Evolutionary conservation across 139 green algal species (phyloP), one percentile per base, ranked within the genome.

Genomic region (Chlorella sp.): DNA sequence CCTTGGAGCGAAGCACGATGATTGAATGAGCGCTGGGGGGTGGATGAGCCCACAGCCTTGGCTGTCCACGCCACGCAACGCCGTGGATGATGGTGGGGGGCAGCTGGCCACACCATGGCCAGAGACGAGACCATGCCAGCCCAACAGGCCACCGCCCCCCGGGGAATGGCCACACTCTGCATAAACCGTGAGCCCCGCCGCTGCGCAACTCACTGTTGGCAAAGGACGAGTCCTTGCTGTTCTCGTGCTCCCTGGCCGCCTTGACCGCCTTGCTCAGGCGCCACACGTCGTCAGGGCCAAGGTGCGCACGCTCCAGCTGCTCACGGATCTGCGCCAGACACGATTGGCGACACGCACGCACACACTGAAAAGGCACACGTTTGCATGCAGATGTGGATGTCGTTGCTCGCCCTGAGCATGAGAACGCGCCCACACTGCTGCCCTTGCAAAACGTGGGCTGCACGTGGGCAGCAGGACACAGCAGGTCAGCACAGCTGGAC

Each of bases 271-370:
- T 10, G 42, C 17, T 24, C 42, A 55, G 42, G 42, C 42, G 42
- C 10, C 42, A 17, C 10, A 10, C 17, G 10, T 55, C 49, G 1
- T 79, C 76, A 0, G 74, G 62, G 65, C 70, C 74, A 64, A 91
- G 69, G 1, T 82, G 83, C 29, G 85, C 85, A 49, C 67, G 70
- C 3, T 77, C 64, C 31, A 92, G 78, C 68, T 82, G 29, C 0
- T 65, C 42, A 34, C 87, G 35, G 67, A 89, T 73, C 74, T 83
- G 66, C n/a, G n/a, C 14, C n/a, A 50, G n/a, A 31, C 31, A 35
- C 10, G 4, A 35, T 5, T 22, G 14, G 29, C 3, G 27, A 4
- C 17, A 67, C 35, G 29, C 0, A 35, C 3, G 20, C 20, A 31
- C 24, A 31, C 55, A 63, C 27, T 4, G 27, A 6, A 4, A 31